Evolutionary conservation across 257 asterid species (phyloP).

Genomic region (Schizonepeta tenuifolia): DNA sequence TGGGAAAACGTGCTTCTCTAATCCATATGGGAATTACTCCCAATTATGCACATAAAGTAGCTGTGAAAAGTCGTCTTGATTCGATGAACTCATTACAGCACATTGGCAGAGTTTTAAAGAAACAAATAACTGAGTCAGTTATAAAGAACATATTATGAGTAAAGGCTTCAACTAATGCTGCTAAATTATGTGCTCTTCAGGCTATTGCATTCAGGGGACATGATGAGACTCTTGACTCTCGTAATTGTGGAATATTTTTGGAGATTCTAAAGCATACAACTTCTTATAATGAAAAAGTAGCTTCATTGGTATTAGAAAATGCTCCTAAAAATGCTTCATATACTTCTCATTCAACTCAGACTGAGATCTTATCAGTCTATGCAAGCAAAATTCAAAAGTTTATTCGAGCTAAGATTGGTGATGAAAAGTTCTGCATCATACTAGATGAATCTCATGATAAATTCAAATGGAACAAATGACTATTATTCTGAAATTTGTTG

Average conservation of each 20-base stretch:
- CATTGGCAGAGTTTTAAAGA: neutral
- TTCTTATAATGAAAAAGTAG: slow-evolving; percentile 6
- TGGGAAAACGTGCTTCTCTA: neutral
- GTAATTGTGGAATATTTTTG: neutral
- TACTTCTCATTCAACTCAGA: neutral
- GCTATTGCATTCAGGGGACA: neutral
- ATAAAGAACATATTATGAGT: neutral
- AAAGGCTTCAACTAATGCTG: neutral
- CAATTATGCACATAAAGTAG: neutral
- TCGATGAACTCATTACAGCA: slow-evolving; percentile 1
- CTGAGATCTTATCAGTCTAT: slow-evolving; percentile 15
- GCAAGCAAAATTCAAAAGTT: neutral
- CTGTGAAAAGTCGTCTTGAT: neutral
- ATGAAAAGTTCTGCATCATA: neutral
- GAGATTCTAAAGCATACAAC: slow-evolving; percentile 2
- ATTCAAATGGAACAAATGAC: neutral
- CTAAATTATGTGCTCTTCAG: neutral
- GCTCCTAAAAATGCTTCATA: slow-evolving; percentile 19
- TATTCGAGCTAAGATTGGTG: slow-evolving; percentile 24
- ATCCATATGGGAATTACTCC: neutral
- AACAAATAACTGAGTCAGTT: neutral
- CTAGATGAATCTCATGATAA: slow-evolving; percentile 29
- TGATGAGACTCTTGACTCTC: neutral
- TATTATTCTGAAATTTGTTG: slow-evolving; percentile 22
- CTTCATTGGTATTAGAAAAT: neutral